Conservation (phyloP, 768 basidiomycete genomes). For the Roridomyces roridus region DNA sequence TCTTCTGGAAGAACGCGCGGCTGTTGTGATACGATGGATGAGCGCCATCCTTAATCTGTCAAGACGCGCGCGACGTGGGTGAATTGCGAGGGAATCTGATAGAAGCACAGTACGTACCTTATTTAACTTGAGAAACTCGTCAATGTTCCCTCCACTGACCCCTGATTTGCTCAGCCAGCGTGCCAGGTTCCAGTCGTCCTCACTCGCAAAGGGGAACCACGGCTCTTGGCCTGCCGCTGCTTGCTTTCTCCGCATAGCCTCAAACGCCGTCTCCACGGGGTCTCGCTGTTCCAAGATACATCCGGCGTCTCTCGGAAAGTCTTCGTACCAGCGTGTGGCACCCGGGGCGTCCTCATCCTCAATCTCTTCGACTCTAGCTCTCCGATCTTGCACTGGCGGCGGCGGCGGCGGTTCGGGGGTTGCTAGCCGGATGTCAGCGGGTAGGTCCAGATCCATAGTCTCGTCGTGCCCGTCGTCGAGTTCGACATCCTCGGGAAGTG, state of each 20-base stretch:
- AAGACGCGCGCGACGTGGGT: not conserved
- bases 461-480: not conserved
- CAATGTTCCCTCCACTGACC: slow-evolving; percentile 1
- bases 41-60: slow-evolving; percentile 3
- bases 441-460: not conserved
- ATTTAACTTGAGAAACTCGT: slow-evolving; percentile 10
- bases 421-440: not conserved
- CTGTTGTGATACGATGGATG: slow-evolving; percentile 4
- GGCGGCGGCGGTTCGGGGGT: not conserved
- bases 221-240: not conserved
- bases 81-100: not conserved
- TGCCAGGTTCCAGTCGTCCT: slow-evolving; percentile 18
- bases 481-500: not conserved
- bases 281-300: not conserved
- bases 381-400: not conserved
- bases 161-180: slow-evolving; percentile 14
- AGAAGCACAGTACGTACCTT: not conserved
- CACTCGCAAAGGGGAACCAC: slow-evolving; percentile 10
- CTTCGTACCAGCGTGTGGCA: slow-evolving; percentile 1
- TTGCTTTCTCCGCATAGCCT: slow-evolving; percentile 1
- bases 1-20: slow-evolving; percentile 26
- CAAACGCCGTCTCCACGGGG: slow-evolving; percentile 5
- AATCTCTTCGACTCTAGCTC: slow-evolving; percentile 2
- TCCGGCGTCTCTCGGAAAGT: slow-evolving; percentile 4
- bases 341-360: slow-evolving; percentile 18